These are phyloP conservation scores for Durusdinium trenchii DNA, from an alignment of 73 alveolate species.

Conservation along the genomic window DNA sequence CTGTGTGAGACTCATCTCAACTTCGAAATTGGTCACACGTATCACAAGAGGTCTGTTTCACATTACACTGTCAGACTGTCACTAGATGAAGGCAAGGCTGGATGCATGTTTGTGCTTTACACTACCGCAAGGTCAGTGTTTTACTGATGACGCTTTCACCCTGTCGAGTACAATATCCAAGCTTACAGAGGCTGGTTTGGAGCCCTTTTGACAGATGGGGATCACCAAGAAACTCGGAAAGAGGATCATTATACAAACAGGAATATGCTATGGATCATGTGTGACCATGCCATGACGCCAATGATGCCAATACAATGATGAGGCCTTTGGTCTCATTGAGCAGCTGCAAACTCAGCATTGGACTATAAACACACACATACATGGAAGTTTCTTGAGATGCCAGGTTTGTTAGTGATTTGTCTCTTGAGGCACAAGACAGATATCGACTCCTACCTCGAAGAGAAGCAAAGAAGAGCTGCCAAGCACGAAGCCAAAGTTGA, in stretches of 20 bases:
- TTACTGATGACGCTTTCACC: slow-evolving; percentile 88
- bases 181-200: slow-evolving; percentile 32
- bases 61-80: too few relatives aligned
- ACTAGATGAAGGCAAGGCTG: too few relatives aligned
- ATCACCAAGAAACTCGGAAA: not conserved
- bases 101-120: not conserved
- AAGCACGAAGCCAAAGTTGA: slow-evolving; percentile 70
- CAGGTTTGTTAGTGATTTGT: not conserved
- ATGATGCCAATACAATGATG: too few relatives aligned
- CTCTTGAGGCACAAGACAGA: slow-evolving; percentile 54
- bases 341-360: not conserved
- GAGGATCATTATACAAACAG: too few relatives aligned
- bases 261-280: too few relatives aligned
- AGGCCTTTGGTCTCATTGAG: slow-evolving; percentile 81
- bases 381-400: not conserved
- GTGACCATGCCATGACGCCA: too few relatives aligned
- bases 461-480: slow-evolving; percentile 78
- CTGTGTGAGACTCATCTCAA: not conserved
- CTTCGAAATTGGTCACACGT: not conserved
- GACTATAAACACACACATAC: not conserved
- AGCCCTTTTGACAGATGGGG: not conserved
- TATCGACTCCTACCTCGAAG: slow-evolving; percentile 57
- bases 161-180: slow-evolving; percentile 86
- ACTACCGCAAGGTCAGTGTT: slow-evolving; percentile 54
- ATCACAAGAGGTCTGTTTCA: too few relatives aligned